A percentile compares a stretch with the other conserved stretches of the same genome.
Conservation (phyloP, 2,329 filamentous ascomycete species). For the Ceratocystiopsis minuta region DNA sequence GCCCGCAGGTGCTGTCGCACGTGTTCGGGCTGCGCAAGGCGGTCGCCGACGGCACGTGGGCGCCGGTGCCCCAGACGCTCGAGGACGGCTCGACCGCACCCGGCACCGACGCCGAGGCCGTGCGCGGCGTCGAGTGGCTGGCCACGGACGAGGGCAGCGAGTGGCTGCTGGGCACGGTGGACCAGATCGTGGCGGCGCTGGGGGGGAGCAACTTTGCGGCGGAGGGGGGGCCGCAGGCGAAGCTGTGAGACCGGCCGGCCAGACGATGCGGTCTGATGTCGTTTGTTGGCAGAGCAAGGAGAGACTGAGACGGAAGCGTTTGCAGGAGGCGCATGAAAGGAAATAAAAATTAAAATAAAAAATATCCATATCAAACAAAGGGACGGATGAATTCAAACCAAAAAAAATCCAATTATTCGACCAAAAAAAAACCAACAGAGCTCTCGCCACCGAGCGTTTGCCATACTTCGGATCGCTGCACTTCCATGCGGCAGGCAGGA, state of each 20-base stretch:
- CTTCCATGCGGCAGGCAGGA: too few relatives aligned
- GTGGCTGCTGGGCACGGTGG: constrained; percentile 45
- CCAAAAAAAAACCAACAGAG: too few relatives aligned
- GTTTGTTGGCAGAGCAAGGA: too few relatives aligned
- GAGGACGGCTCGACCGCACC: not conserved
- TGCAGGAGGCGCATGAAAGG: too few relatives aligned
- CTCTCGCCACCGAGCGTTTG: too few relatives aligned
- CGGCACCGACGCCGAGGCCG: constrained; percentile 19
- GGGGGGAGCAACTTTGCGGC: constrained; percentile 12
- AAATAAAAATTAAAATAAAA: too few relatives aligned
- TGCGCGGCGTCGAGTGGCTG: constrained; percentile 39
- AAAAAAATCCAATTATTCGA: too few relatives aligned
- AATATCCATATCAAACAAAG: too few relatives aligned
- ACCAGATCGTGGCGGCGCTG: constrained; percentile 34
- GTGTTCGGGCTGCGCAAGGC: constrained; percentile 67
- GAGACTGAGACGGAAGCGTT: too few relatives aligned
- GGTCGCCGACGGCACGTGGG: constrained; percentile 45
- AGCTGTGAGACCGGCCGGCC: constrained; percentile 3
- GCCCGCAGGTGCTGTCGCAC: constrained; percentile 65
- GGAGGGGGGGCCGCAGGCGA: constrained; percentile 1
- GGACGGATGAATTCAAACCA: too few relatives aligned
- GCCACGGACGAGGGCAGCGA: constrained; percentile 45
- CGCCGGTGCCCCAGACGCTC: constrained; percentile 16
- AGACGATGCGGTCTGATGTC: too few relatives aligned
- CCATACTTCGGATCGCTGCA: too few relatives aligned